Percentiles rank a stretch among this genome's conserved stretches.
phyloP scores from a whole-genome alignment of 108 stramenopile species.

The Bacterosira constricta region DNA sequence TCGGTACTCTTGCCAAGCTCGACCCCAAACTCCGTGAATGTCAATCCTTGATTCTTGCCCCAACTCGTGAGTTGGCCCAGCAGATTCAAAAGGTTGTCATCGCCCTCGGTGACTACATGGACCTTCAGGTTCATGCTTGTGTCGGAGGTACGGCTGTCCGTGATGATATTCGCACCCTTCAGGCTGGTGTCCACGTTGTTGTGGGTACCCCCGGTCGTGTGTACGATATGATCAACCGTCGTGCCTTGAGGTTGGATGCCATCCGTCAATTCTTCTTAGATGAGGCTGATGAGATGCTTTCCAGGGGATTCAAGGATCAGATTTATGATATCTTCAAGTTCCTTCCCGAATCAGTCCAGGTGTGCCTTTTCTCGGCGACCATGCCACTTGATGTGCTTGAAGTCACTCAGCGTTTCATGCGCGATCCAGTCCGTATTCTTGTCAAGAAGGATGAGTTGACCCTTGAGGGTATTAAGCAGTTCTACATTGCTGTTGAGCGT shows the following conservation, averaged over 20 bases:
- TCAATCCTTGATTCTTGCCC: slow-evolving; percentile 98
- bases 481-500: slow-evolving; percentile 97
- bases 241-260: slow-evolving; percentile 91
- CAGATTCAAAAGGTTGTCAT: slow-evolving; percentile 99
- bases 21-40: slow-evolving; percentile 91
- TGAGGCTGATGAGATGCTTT: slow-evolving; percentile 99
- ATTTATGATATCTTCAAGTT: slow-evolving; percentile 99
- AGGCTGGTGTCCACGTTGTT: slow-evolving; percentile 97
- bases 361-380: slow-evolving; percentile 98
- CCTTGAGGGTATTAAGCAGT: slow-evolving; percentile 99
- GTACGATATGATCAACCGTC: slow-evolving; percentile 99
- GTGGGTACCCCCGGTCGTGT: slow-evolving; percentile 99
- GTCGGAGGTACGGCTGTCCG: slow-evolving; percentile 99
- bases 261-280: slow-evolving; percentile 98
- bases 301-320: slow-evolving; percentile 99
- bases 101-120: slow-evolving; percentile 99
- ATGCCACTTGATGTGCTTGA: slow-evolving; percentile 99
- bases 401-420: slow-evolving; percentile 99
- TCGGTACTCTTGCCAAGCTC: slow-evolving; percentile 96
- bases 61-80: slow-evolving; percentile 99
- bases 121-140: slow-evolving; percentile 96
- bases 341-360: slow-evolving; percentile 98
- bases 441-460: slow-evolving; percentile 99
- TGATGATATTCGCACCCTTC: slow-evolving; percentile 98
- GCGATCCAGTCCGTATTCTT: slow-evolving; percentile 98